Conservation (phyloP, 2,329 filamentous ascomycete genomes). For the Chrysoporthe cubensis region DNA sequence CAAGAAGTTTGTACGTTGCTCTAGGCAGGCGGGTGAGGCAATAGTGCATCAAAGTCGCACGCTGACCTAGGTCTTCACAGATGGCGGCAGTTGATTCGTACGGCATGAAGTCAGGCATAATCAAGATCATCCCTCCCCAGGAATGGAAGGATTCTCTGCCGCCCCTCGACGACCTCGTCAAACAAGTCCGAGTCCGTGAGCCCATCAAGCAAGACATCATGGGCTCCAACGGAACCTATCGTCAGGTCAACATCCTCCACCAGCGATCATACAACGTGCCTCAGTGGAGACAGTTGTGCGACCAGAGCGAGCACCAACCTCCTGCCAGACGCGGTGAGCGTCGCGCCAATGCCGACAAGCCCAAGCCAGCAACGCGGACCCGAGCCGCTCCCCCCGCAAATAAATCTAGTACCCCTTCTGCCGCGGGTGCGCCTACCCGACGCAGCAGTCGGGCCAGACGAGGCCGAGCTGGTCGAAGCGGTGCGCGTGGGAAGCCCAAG, state of each 20-base stretch:
- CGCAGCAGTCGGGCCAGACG: slow-evolving; percentile 22
- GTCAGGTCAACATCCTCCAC: slow-evolving; percentile 96
- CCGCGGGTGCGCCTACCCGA: slow-evolving; percentile 15
- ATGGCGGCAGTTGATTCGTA: slow-evolving; percentile 87
- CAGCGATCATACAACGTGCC: slow-evolving; percentile 95
- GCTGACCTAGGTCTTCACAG: slow-evolving; percentile 45
- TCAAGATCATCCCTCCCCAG: slow-evolving; percentile 90
- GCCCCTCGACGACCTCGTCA: slow-evolving; percentile 80
- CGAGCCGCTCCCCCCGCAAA: slow-evolving; percentile 39
- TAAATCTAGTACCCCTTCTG: slow-evolving; percentile 18
- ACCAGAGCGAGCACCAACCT: slow-evolving; percentile 94
- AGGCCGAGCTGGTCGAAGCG: slow-evolving; percentile 40
- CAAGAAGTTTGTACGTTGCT: slow-evolving; percentile 74
- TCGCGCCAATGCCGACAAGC: slow-evolving; percentile 62
- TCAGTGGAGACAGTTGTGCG: slow-evolving; percentile 91
- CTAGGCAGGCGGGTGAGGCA: neutral
- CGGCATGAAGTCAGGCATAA: slow-evolving; percentile 96
- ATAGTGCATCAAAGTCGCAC: slow-evolving; percentile 6
- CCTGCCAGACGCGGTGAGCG: slow-evolving; percentile 87
- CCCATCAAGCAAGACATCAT: slow-evolving; percentile 99
- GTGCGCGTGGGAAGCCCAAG: slow-evolving; percentile 44
- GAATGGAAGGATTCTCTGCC: slow-evolving; percentile 90
- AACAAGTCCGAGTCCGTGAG: slow-evolving; percentile 90
- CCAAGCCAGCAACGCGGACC: slow-evolving; percentile 47
- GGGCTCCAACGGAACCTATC: slow-evolving; percentile 92